Conservation (phyloP, 75 land plant species). For the Picea sitchensis region DNA sequence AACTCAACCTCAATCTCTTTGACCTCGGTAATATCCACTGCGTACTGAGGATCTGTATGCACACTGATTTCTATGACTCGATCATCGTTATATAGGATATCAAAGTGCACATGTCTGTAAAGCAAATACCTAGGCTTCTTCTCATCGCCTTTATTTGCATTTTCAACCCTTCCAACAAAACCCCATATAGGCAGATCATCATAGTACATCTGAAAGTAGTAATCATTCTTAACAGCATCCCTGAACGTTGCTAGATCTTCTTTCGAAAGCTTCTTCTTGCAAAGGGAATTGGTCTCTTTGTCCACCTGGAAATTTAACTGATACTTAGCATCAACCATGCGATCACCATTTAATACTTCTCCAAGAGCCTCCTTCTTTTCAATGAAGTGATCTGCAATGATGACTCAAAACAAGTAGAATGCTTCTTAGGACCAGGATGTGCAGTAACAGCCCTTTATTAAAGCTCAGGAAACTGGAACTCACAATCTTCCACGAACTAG, state of each 20-base stretch:
- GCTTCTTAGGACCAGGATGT: not conserved
- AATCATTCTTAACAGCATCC: slow-evolving; percentile 67
- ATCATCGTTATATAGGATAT: slow-evolving; percentile 58
- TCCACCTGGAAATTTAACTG: slow-evolving; percentile 59
- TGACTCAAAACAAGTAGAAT: slow-evolving; percentile 3
- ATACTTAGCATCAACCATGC: slow-evolving; percentile 64
- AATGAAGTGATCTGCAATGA: slow-evolving; percentile 36
- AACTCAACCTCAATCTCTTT: slow-evolving; percentile 56
- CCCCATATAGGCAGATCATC: slow-evolving; percentile 97
- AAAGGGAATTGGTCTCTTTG: slow-evolving; percentile 38
- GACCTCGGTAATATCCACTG: slow-evolving; percentile 73
- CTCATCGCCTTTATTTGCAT: slow-evolving; percentile 17
- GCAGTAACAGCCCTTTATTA: slow-evolving; percentile 1
- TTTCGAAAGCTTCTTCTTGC: slow-evolving; percentile 46
- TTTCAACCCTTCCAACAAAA: slow-evolving; percentile 74
- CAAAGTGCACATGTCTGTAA: slow-evolving; percentile 72
- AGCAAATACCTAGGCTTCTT: slow-evolving; percentile 42
- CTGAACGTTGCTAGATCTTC: slow-evolving; percentile 53
- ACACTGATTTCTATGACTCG: slow-evolving; percentile 81
- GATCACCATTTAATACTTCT: slow-evolving; percentile 92
- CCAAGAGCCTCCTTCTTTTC: slow-evolving; percentile 71
- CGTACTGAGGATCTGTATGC: slow-evolving; percentile 52
- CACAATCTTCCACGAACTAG: not conserved
- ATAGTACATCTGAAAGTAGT: slow-evolving; percentile 95
- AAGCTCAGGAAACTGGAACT: not conserved